Conservation (phyloP, 305 asterid species). For the Salvia sclarea region DNA sequence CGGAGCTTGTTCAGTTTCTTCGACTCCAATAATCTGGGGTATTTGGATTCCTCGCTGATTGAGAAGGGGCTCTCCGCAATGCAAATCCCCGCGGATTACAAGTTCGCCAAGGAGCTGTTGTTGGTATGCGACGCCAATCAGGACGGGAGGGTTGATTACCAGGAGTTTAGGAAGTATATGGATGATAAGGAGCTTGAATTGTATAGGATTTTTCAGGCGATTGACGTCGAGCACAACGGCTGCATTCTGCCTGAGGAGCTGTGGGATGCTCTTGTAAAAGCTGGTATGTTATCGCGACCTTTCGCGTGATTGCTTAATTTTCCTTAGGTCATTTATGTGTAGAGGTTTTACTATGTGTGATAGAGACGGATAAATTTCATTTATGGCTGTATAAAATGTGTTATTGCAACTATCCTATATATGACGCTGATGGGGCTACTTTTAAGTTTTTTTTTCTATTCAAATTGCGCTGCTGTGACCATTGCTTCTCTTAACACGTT, state of each 20-base stretch:
- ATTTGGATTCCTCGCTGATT: slow-evolving; percentile 68
- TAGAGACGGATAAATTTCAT: background rate
- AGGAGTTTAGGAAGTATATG: slow-evolving; percentile 95
- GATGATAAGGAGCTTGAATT: slow-evolving; percentile 96
- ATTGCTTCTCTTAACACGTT: slow-evolving; percentile 2
- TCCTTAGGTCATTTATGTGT: background rate
- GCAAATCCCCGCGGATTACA: slow-evolving; percentile 93
- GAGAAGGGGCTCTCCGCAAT: slow-evolving; percentile 86
- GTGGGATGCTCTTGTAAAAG: slow-evolving; percentile 92
- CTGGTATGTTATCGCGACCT: slow-evolving; percentile 60
- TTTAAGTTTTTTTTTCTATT: background rate
- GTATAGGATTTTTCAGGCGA: slow-evolving; percentile 90
- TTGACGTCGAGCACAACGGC: slow-evolving; percentile 97
- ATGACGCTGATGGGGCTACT: background rate
- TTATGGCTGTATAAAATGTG: background rate
- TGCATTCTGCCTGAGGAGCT: slow-evolving; percentile 98
- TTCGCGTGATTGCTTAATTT: background rate
- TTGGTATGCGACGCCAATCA: slow-evolving; percentile 80
- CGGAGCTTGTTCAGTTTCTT: slow-evolving; percentile 75
- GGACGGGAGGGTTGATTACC: slow-evolving; percentile 93
- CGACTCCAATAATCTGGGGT: slow-evolving; percentile 68
- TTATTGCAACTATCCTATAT: background rate
- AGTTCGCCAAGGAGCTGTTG: slow-evolving; percentile 94
- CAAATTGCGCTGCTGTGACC: background rate
- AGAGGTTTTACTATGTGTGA: background rate